These are phyloP conservation scores for Penicillium occitanis DNA, from an alignment of 2,329 filamentous ascomycete genomes.

Conservation along the genomic window DNA sequence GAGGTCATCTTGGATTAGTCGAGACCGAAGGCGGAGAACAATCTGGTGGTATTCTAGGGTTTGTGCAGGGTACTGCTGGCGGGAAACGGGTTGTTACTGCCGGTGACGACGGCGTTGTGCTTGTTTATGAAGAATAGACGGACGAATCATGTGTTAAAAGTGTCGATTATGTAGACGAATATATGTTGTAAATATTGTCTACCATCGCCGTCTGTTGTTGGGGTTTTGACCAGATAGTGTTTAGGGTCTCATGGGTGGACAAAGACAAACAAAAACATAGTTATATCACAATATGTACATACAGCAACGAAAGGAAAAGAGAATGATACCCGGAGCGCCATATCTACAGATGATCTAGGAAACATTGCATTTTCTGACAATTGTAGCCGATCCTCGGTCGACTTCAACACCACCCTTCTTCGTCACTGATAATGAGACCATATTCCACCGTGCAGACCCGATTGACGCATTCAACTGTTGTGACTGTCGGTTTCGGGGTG, in stretches of 20 bases:
- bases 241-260: not conserved
- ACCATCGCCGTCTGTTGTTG: not conserved
- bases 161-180: not conserved
- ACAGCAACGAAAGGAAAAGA: slow-evolving; percentile 21
- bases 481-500: not conserved
- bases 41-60: slow-evolving; percentile 83
- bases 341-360: slow-evolving; percentile 23
- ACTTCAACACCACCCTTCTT: slow-evolving; percentile 15
- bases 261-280: not conserved
- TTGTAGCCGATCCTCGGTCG: slow-evolving; percentile 7
- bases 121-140: slow-evolving; percentile 48
- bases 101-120: slow-evolving; percentile 69
- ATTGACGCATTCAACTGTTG: not conserved
- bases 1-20: slow-evolving; percentile 62
- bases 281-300: slow-evolving; percentile 23
- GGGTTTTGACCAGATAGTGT: not conserved
- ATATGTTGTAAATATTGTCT: not conserved
- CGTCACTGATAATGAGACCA: not conserved
- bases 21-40: slow-evolving; percentile 65
- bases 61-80: slow-evolving; percentile 71
- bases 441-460: no score
- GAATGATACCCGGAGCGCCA: slow-evolving; percentile 22
- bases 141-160: not conserved
- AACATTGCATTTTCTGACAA: slow-evolving; percentile 14
- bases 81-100: slow-evolving; percentile 80